Evolutionary conservation across 106 monocot genomes (phyloP), one percentile per base, ranked within the genome.

Genomic region (Acorus gramineus): DNA sequence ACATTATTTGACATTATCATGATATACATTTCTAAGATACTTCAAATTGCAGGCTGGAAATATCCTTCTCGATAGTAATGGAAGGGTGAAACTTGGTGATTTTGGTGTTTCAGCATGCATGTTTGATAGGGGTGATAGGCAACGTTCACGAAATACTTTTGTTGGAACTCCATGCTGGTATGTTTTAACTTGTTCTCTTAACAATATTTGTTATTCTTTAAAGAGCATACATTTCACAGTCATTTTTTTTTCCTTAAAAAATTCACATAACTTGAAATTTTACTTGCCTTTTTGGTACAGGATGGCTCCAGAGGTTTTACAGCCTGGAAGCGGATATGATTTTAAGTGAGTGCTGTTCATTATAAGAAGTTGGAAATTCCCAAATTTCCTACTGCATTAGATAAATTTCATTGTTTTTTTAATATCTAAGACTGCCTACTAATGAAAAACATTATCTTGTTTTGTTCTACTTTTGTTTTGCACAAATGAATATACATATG

Each of bases 301-400:
- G 93, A 94, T 94, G 93, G 93, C 93, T 57, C 93, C 93, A n/a
- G 93, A 94, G 77, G 93, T 94, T 44, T 79, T 94, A 72, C 93
- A 94, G 79, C 93, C 89, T 45, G 93, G 83, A 78, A 76, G 76
- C 62, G 93, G 89, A 77, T 94, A 94, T 75, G 73, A 94, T 84
- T 94, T 94, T 76, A 94, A 89, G 93, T 94, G 69, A 79, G 89
- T 81, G 4, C 5, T 75, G 11, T 0, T 53, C 48, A 3, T 60
- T 12, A 60, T 10, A 4, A 60, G 28, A 44, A 60, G 5, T 60
- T 7, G 1, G 28, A 28, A 28, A 28, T 28, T 28, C 28, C 28
- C 28, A 28, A 28, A 1, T 28, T 28, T 28, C 28, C 28, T 28
- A 28, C 28, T 28, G 0, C 28, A 28, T 28, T 28, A 28, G 28